Base-by-base conservation (phyloP, 1,139 yeast genomes). In the Saccharomycopsis phalli region DNA sequence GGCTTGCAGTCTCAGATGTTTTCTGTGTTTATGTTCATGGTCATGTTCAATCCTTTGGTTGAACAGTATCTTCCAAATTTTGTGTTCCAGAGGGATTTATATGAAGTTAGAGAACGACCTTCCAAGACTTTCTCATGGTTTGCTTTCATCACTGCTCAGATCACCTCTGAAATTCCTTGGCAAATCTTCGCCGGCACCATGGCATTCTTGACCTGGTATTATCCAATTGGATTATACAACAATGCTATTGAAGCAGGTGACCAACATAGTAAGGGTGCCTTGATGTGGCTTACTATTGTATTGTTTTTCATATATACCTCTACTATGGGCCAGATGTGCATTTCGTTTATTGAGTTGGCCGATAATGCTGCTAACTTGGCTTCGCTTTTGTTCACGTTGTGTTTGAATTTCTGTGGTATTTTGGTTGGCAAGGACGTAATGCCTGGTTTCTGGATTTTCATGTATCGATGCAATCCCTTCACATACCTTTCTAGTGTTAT, bases 51-150 rank as follows among this genome's bases (percentile, higher is more conserved):
- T 48, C 76, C 84, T 33, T 53, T 81, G 48, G 57, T 77, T 42
- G 81, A 82, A 58, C 94, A 84, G 59, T 72, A 76, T 65, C 63
- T 83, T 53, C 93, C 94, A 33, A 65, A 71, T 44, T 83, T 69
- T 55, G 78, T 80, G 37, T 58, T 63, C 36, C 94, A 81, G 59
- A 75, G 95, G 61, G 76, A 76, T 51, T 64, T 87, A 36, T 87
- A 83, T 56, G 95, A 84, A 57, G 88, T 80, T n/a, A 75, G 95
- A 57, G 96, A 87, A 60, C 74, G 94, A 32, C 95, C 95, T 10
- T 78, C 74, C 47, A 74, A 65, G 63, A 76, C 65, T 32, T 82
- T 66, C 49, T 63, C 74, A 2, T 75, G 94, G 93, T 50, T 65
- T 60, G 68, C 75, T 45, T 65, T 70, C 60, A 60, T 84, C 59